Base-by-base conservation (phyloP, 768 basidiomycete species). In the Suillus decipiens region DNA sequence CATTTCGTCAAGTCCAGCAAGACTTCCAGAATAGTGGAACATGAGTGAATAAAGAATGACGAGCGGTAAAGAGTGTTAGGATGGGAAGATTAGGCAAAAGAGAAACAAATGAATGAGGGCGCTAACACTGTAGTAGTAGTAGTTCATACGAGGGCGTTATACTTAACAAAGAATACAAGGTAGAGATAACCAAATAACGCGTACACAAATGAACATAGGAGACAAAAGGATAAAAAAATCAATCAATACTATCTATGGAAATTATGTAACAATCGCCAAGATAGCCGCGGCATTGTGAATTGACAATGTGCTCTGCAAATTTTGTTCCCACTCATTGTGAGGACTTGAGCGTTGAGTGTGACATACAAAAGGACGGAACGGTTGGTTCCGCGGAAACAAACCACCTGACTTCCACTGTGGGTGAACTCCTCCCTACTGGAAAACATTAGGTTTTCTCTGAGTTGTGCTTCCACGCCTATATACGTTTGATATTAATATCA, bases 1-100 rank as follows among this genome's bases (percentile, higher is more conserved):
- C 74, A 77, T 70, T 59, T 70, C 63, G 72, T 80, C 78, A 61
- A 80, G 78, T 37, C 79, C 79, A 75, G 78, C 79, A 73, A 79
- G 79, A 78, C 78, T 71, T 63, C 77, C 75, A 61, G 77, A 76
- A 60, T 79, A 73, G 64, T 74, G 74, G 63, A 76, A 73, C 75
- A 77, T 77, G 64, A 51, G 39, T 47, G 59, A 60, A 66, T 59
- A 60, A 66, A 57, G 62, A 37, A 66, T 60, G 62, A 19, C 61
- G 24, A 59, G 39, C 24, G 39, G 22, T 62, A 68, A 58, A 47
- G 64, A 68, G 19, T n/a, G 73, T 24, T 62, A 28, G 59, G 59
- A 19, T 31, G 9, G n/a, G 62, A 50, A 47, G 61, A 42, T 8
- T 56, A 53, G 59, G 42, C 7, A 34, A 42, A 41, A 58, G 51